Evolutionary conservation across 805 yeast species (phyloP).

Genomic region (Lachancea lanzarotensis): DNA sequence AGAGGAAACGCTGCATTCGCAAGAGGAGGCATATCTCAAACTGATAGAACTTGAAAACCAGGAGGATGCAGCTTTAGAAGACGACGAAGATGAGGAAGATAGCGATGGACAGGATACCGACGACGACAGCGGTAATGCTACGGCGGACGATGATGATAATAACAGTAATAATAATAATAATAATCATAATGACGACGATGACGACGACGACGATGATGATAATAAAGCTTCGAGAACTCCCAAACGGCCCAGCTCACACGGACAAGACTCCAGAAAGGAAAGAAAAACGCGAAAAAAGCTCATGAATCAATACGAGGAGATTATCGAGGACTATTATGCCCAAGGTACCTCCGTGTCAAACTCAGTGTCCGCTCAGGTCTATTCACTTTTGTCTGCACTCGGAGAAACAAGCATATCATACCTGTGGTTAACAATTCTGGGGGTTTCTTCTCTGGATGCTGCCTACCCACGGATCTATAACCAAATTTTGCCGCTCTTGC

Average conservation of each 20-base stretch:
- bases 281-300: constrained; percentile 37
- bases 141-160: constrained; percentile 25
- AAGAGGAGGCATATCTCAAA: constrained; percentile 55
- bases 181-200: background rate
- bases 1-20: constrained; percentile 49
- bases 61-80: constrained; percentile 31
- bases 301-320: constrained; percentile 43
- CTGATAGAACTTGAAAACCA: constrained; percentile 40
- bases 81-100: constrained; percentile 33
- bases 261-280: background rate
- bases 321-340: constrained; percentile 68
- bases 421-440: constrained; percentile 85
- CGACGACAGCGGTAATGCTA: constrained; percentile 16
- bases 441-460: constrained; percentile 73
- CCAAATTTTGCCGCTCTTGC: constrained; percentile 61
- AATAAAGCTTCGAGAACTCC: constrained; percentile 11
- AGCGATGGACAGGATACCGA: constrained; percentile 27
- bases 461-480: constrained; percentile 71
- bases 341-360: constrained; percentile 75
- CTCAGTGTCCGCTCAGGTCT: constrained; percentile 72
- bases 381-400: constrained; percentile 68
- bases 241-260: background rate
- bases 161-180: background rate
- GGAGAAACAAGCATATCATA: constrained; percentile 69
- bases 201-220: constrained; percentile 4